phyloP scores from a whole-genome alignment of 2,329 filamentous ascomycete species.

The Colletotrichum scovillei region DNA sequence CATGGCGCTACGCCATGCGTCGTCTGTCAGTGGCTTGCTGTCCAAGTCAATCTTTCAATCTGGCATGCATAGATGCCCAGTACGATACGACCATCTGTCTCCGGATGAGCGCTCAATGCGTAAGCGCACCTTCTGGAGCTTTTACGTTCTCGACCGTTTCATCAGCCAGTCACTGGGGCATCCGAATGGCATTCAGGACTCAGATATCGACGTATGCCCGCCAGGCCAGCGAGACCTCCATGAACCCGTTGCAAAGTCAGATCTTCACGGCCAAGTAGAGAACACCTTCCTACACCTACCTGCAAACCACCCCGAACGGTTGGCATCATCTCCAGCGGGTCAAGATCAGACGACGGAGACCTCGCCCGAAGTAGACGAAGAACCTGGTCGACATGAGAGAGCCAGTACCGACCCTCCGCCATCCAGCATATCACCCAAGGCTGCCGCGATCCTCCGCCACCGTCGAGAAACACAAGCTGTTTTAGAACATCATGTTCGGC shows the following conservation, averaged over 20 bases:
- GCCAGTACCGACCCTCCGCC: too few relatives aligned
- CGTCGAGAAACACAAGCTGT: constrained; percentile 21
- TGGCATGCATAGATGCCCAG: constrained; percentile 62
- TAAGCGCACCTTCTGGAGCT: constrained; percentile 54
- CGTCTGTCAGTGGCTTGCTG: constrained; percentile 58
- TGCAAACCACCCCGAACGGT: constrained; percentile 19
- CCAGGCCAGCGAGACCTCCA: constrained; percentile 44
- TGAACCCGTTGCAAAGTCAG: constrained; percentile 29
- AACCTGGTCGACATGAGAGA: background rate
- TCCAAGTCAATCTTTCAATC: constrained; percentile 59
- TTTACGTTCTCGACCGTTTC: constrained; percentile 51
- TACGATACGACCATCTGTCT: constrained; percentile 58
- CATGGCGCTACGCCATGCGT: constrained; percentile 60
- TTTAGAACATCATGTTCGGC: constrained; percentile 15
- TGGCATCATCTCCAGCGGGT: background rate
- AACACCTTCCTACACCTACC: constrained; percentile 24
- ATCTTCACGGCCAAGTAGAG: background rate
- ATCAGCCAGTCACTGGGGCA: constrained; percentile 50
- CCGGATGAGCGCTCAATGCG: constrained; percentile 45
- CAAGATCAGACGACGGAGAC: background rate
- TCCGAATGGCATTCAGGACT: constrained; percentile 48
- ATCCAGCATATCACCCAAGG: background rate
- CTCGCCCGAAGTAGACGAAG: background rate
- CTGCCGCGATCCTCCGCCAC: constrained; percentile 7
- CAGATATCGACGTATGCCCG: constrained; percentile 51